These are phyloP conservation scores for Cucumis melo DNA, from an alignment of 306 rosid genomes.

Conservation along the genomic window DNA sequence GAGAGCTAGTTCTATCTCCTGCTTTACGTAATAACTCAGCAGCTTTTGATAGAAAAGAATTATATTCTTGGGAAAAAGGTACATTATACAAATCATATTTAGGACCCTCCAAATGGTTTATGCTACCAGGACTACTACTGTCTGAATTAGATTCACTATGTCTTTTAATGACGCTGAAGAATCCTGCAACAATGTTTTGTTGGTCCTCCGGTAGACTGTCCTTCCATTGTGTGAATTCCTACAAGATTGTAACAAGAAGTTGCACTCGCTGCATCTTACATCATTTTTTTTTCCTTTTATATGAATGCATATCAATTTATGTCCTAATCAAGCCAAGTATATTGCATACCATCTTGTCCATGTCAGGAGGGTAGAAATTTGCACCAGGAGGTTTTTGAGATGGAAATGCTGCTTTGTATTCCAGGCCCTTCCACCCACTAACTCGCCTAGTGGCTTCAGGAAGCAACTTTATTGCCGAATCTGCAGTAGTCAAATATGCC, in stretches of 20 bases:
- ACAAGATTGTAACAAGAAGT: conserved; percentile 16
- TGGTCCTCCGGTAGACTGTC: conserved; percentile 44
- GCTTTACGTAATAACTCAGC: conserved; percentile 74
- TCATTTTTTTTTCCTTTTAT: background rate
- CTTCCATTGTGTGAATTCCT: conserved; percentile 88
- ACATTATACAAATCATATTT: conserved; percentile 40
- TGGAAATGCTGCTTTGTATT: conserved; percentile 82
- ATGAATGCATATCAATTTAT: background rate
- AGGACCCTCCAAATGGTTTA: conserved; percentile 12
- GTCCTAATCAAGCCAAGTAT: conserved; percentile 1
- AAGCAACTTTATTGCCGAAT: conserved; percentile 63
- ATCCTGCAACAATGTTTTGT: conserved; percentile 51
- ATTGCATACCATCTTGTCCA: conserved; percentile 70
- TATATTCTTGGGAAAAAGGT: conserved; percentile 75
- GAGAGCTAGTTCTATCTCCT: conserved; percentile 46
- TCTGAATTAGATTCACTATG: conserved; percentile 41
- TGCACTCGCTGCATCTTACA: conserved; percentile 10
- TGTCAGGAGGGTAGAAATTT: conserved; percentile 91
- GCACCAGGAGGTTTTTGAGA: conserved; percentile 66
- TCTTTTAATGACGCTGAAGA: conserved; percentile 72
- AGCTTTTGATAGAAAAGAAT: conserved; percentile 48
- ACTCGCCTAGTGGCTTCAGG: conserved; percentile 51
- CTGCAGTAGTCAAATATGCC: conserved; percentile 82
- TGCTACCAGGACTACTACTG: conserved; percentile 5
- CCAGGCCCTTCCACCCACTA: conserved; percentile 71